Percentiles rank a stretch among this genome's conserved stretches.
These are phyloP conservation scores for Cymbidium sinense DNA, from an alignment of 106 monocot species.

Conservation along the genomic window DNA sequence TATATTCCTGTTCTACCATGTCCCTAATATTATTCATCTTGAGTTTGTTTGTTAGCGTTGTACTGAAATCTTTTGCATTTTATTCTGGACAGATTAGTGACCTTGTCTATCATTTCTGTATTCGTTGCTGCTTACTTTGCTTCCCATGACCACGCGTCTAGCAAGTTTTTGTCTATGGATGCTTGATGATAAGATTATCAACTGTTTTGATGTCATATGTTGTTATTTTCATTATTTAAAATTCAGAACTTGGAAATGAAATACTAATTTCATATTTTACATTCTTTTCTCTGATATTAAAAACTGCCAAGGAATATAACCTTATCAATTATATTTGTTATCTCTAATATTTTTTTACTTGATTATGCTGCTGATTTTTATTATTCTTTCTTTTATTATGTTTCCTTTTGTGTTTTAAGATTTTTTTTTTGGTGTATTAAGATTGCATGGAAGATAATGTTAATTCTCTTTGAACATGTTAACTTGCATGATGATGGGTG, in stretches of 20 bases:
- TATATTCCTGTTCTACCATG: not conserved
- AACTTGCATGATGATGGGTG: slow-evolving; percentile 1
- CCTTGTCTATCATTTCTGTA: not conserved
- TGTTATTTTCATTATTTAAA: not conserved
- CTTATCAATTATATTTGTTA: not conserved
- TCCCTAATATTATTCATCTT: not conserved
- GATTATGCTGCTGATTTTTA: not conserved
- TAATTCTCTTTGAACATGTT: not conserved
- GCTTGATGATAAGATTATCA: not conserved
- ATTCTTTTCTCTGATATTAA: not conserved
- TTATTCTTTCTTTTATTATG: not conserved
- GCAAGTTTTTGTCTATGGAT: not conserved
- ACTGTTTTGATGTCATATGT: not conserved
- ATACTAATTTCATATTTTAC: not conserved
- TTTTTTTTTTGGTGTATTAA: not conserved
- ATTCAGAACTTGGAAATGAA: too few species aligned
- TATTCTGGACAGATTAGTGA: not conserved
- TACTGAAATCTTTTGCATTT: not conserved
- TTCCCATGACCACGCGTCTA: too few species aligned
- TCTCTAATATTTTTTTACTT: not conserved
- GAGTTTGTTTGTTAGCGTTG: not conserved
- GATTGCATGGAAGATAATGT: not conserved
- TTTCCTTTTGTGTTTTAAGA: not conserved
- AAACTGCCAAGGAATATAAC: not conserved
- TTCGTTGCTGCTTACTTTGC: not conserved